Percentiles rank a stretch among this genome's conserved stretches.
Conservation (phyloP, 2,329 filamentous ascomycete genomes). For the Chaetomiaceae sp. region DNA sequence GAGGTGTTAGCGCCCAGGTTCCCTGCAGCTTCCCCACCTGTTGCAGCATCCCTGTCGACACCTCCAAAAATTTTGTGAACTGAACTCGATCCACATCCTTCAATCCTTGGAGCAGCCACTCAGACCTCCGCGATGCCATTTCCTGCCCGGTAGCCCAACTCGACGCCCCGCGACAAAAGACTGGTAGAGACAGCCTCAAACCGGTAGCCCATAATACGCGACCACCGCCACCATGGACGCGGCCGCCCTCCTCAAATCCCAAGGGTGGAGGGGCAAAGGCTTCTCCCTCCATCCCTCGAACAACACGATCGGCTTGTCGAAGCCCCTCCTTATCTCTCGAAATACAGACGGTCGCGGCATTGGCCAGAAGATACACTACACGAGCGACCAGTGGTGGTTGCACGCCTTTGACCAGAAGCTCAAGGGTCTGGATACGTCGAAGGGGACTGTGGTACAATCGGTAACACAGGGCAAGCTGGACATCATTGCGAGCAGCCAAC, state of each 20-base stretch:
- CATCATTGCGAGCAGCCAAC: slow-evolving; percentile 44
- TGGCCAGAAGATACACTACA: slow-evolving; percentile 65
- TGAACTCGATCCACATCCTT: too few species aligned
- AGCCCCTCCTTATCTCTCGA: slow-evolving; percentile 75
- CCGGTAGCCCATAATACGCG: neutral
- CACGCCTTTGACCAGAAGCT: slow-evolving; percentile 89
- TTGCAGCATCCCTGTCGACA: too few species aligned
- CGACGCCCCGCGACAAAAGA: neutral
- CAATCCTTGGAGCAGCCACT: too few species aligned
- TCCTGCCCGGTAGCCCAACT: neutral
- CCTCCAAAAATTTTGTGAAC: slow-evolving; percentile 11
- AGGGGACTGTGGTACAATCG: slow-evolving; percentile 54
- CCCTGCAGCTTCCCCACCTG: too few species aligned
- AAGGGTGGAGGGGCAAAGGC: slow-evolving; percentile 86
- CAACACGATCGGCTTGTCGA: slow-evolving; percentile 70
- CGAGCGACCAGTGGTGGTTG: slow-evolving; percentile 92
- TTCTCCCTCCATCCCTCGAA: slow-evolving; percentile 76
- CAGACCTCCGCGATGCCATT: too few species aligned
- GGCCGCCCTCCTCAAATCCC: slow-evolving; percentile 71
- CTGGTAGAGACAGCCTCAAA: neutral
- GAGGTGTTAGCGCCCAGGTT: too few species aligned
- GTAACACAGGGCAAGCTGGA: slow-evolving; percentile 49
- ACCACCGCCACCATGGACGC: slow-evolving; percentile 64
- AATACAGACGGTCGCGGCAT: slow-evolving; percentile 79
- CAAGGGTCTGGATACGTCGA: slow-evolving; percentile 66